phyloP scores from a whole-genome alignment of 108 stramenopile species.

The Chaetoceros tenuissimus region DNA sequence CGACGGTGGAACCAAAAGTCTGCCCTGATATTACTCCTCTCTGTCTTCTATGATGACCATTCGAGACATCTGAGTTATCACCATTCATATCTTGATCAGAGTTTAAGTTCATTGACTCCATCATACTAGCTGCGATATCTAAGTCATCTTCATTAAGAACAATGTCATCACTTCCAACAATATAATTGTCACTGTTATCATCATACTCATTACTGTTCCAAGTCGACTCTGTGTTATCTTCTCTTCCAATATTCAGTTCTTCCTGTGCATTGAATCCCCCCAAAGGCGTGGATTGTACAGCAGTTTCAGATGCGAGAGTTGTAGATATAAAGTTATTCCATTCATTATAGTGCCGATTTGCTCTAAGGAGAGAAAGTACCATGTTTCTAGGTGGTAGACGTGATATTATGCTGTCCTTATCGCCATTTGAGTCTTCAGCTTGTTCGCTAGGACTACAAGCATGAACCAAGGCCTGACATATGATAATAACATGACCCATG shows the following conservation, averaged over 20 bases:
- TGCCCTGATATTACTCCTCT: constrained; percentile 20
- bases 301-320: constrained; percentile 64
- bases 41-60: constrained; percentile 19
- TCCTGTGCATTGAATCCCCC: constrained; percentile 44
- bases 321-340: constrained; percentile 73
- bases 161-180: constrained; percentile 43
- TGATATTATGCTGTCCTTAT: constrained; percentile 9
- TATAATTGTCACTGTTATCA: constrained; percentile 21
- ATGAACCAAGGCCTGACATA: constrained; percentile 86
- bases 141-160: constrained; percentile 86
- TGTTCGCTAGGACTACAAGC: constrained; percentile 42
- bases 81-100: constrained; percentile 1
- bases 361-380: not conserved
- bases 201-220: constrained; percentile 41
- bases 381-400: constrained; percentile 8
- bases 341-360: constrained; percentile 4
- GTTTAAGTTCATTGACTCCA: constrained; percentile 55
- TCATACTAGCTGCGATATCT: constrained; percentile 86
- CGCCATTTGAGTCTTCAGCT: not conserved
- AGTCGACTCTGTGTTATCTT: constrained; percentile 32
- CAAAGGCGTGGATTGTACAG: constrained; percentile 77
- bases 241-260: constrained; percentile 39
- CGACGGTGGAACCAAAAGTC: constrained; percentile 9
- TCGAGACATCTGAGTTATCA: constrained; percentile 7
- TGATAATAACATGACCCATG: constrained; percentile 96